Evolutionary conservation across 176 grass and related monocot genomes (phyloP).

Genomic region (Eremochloa ophiuroides): DNA sequence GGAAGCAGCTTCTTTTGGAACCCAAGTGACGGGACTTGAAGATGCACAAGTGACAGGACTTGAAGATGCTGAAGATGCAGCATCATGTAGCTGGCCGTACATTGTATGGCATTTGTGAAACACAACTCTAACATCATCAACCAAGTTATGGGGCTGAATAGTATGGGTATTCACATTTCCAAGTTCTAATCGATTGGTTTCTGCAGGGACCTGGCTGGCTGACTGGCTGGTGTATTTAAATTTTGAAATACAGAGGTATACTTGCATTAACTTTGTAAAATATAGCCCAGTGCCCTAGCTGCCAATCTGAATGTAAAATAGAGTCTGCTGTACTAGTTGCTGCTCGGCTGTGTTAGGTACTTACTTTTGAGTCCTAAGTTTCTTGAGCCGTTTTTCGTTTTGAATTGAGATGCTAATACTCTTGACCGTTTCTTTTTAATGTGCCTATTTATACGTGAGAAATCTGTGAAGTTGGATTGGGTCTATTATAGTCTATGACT

Average conservation of each 20-base stretch:
- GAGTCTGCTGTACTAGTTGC: not conserved
- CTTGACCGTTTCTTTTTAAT: not conserved
- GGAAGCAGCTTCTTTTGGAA: slow-evolving; percentile 41
- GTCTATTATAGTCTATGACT: not conserved
- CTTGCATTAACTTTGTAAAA: slow-evolving; percentile 10
- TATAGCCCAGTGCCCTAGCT: not conserved
- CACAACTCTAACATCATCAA: slow-evolving; percentile 23
- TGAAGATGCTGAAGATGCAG: too few relatives aligned
- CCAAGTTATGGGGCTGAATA: slow-evolving; percentile 9
- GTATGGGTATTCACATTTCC: slow-evolving; percentile 17
- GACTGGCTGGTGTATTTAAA: not conserved
- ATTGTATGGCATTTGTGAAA: not conserved
- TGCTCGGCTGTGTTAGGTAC: not conserved
- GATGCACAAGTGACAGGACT: too few relatives aligned
- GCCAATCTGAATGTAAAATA: not conserved
- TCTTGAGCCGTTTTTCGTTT: not conserved
- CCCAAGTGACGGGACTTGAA: slow-evolving; percentile 25
- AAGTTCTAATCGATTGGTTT: slow-evolving; percentile 15
- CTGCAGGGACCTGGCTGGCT: not conserved
- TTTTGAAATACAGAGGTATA: not conserved
- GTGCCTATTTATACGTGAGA: not conserved
- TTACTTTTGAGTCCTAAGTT: not conserved
- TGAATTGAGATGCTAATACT: not conserved
- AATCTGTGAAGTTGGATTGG: not conserved
- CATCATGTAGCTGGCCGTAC: not conserved